Evolutionary conservation across 345 rosid species (phyloP), one percentile per base, ranked within the genome.

Genomic region (Salix purpurea): DNA sequence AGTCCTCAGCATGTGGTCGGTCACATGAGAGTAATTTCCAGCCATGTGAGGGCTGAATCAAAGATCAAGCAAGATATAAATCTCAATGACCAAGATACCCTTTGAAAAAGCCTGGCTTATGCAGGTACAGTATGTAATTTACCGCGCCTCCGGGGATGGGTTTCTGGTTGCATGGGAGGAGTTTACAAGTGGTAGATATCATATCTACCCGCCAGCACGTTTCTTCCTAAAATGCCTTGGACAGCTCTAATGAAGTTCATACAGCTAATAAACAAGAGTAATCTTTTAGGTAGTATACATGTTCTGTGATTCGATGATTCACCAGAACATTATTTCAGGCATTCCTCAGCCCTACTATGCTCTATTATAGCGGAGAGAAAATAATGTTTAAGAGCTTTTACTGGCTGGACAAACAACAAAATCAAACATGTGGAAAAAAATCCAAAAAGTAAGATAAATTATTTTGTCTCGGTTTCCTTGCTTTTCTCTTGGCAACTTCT

Each of bases 1-100:
- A 81, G 80, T 37, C 81, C 67, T 12, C n/a, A 65, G 74, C 90
- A 87, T 82, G 92, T 84, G 87, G 73, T 30, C 88, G 87, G 73
- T 30, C 88, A 82, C 86, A 87, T 80, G 88, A 84, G 78, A 76
- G 81, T 69, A 80, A 73, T 78, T 76, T 74, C 77, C 28, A 48
- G 78, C 88, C 91, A 89, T 87, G 90, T 85, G 91, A 79, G 9
- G 18, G 42, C 83, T 81, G 69, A 72, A 82, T 74, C 86, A 85
- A 75, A 74, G 13, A 70, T 62, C 23, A 52, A 64, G 67, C 67
- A 15, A 14, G 39, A 16, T 52, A 44, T 28, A 8, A 21, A 21
- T n/a, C 23, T 50, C 7, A 24, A 26, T 83, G 60, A 69, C 87
- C 72, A 69, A 65, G 18, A 8, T 66, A 68, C 77, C 89, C 87